phyloP scores from a whole-genome alignment of 2,329 filamentous ascomycete species.

The Reticulascus tulasneorum region DNA sequence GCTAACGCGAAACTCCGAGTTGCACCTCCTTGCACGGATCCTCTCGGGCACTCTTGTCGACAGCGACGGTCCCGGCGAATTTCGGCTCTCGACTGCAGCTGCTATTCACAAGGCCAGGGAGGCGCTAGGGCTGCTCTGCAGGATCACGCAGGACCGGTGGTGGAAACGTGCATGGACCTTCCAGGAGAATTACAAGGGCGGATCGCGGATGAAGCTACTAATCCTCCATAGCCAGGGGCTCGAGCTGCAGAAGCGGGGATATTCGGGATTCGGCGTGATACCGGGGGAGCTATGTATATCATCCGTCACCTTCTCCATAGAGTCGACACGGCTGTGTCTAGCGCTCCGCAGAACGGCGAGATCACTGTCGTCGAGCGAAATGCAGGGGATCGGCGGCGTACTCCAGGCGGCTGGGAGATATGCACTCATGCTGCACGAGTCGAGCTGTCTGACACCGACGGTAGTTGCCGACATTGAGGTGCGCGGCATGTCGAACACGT shows the following conservation, averaged over 20 bases:
- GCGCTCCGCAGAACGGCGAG: constrained; percentile 9
- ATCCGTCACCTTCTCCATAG: constrained; percentile 16
- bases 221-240: constrained; percentile 19
- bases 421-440: constrained; percentile 14
- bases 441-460: constrained; percentile 20
- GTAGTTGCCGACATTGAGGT: constrained; percentile 21
- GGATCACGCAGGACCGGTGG: constrained; percentile 23
- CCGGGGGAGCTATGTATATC: constrained; percentile 21
- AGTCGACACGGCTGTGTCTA: constrained; percentile 21
- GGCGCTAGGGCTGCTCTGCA: constrained; percentile 17
- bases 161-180: constrained; percentile 29
- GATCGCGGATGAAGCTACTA: constrained; percentile 21
- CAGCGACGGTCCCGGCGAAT: constrained; percentile 3
- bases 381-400: constrained; percentile 11
- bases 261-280: constrained; percentile 10
- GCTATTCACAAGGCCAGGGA: constrained; percentile 6
- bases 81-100: constrained; percentile 4
- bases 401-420: constrained; percentile 22
- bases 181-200: constrained; percentile 28
- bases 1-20: constrained; percentile 5
- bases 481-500: constrained; percentile 16
- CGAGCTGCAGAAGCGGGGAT: constrained; percentile 16
- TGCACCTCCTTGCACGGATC: constrained; percentile 15
- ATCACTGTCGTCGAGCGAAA: constrained; percentile 4
- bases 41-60: constrained; percentile 17